Evolutionary conservation across 495 filamentous ascomycete genomes (phyloP).

Genomic region (Aspergillus baeticus): DNA sequence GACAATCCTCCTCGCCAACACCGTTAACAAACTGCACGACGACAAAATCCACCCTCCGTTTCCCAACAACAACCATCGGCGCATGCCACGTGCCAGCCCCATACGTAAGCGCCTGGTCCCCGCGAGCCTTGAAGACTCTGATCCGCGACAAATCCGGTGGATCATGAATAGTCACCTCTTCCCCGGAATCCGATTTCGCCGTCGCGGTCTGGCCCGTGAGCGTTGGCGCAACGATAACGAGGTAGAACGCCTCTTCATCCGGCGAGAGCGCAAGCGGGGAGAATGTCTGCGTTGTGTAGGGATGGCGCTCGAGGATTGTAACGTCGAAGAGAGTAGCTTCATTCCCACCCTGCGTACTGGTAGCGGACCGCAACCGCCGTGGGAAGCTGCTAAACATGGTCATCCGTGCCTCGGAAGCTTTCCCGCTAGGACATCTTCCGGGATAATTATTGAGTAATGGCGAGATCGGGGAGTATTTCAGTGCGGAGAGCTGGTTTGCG

Average conservation of each 20-base stretch:
- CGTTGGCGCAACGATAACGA: conserved; percentile 91
- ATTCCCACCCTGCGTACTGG: conserved; percentile 12
- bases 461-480: conserved; percentile 81
- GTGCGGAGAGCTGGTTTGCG: conserved; percentile 84
- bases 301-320: conserved; percentile 84
- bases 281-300: conserved; percentile 92
- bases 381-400: conserved; percentile 91
- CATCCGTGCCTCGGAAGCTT: conserved; percentile 60
- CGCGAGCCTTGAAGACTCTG: conserved; percentile 76
- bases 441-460: conserved; percentile 65
- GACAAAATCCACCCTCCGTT: conserved; percentile 70
- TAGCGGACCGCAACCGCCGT: conserved; percentile 42
- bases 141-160: conserved; percentile 71
- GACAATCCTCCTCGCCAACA: conserved; percentile 80
- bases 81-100: conserved; percentile 94
- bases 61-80: conserved; percentile 88
- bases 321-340: conserved; percentile 60
- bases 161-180: conserved; percentile 45
- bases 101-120: conserved; percentile 86
- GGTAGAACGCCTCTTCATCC: conserved; percentile 48
- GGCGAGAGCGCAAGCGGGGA: conserved; percentile 66
- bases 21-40: conserved; percentile 89
- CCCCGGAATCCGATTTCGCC: conserved; percentile 32
- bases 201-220: conserved; percentile 32
- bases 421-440: conserved; percentile 58